Conservation (phyloP, 2,329 filamentous ascomycete species). For the Coniochaeta sp. region DNA sequence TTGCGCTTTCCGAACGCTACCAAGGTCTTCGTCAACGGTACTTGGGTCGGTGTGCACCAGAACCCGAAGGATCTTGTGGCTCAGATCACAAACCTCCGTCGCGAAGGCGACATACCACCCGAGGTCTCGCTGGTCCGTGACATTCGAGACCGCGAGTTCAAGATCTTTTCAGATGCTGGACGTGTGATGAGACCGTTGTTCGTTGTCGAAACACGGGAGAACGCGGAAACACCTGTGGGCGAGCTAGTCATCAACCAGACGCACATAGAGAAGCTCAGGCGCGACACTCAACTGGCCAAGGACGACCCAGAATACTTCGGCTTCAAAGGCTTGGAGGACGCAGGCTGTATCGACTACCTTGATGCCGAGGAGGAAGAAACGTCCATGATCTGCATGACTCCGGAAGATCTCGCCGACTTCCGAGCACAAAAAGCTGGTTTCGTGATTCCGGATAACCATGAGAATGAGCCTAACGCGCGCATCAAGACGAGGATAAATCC, state of each 20-base stretch:
- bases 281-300: conserved; percentile 59
- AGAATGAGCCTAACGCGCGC: conserved; percentile 69
- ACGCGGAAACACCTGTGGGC: conserved; percentile 56
- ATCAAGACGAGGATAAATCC: conserved; percentile 84
- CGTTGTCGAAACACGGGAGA: conserved; percentile 83
- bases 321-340: conserved; percentile 79
- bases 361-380: conserved; percentile 98
- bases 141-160: conserved; percentile 95
- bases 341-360: conserved; percentile 88
- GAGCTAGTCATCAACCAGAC: conserved; percentile 77
- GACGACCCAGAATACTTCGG: conserved; percentile 62
- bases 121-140: conserved; percentile 94
- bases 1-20: conserved; percentile 82
- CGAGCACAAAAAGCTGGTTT: conserved; percentile 62
- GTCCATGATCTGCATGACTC: conserved; percentile 98
- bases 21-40: conserved; percentile 96
- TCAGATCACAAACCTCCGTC: conserved; percentile 68
- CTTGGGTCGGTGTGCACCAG: conserved; percentile 93
- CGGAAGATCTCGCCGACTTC: conserved; percentile 82
- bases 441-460: conserved; percentile 49
- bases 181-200: conserved; percentile 91
- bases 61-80: conserved; percentile 80
- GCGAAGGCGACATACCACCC: conserved; percentile 76
- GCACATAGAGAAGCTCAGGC: conserved; percentile 67
- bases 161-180: conserved; percentile 95